phyloP scores from a whole-genome alignment of 2,329 filamentous ascomycete genomes.

The Trichoderma afroharzianum region DNA sequence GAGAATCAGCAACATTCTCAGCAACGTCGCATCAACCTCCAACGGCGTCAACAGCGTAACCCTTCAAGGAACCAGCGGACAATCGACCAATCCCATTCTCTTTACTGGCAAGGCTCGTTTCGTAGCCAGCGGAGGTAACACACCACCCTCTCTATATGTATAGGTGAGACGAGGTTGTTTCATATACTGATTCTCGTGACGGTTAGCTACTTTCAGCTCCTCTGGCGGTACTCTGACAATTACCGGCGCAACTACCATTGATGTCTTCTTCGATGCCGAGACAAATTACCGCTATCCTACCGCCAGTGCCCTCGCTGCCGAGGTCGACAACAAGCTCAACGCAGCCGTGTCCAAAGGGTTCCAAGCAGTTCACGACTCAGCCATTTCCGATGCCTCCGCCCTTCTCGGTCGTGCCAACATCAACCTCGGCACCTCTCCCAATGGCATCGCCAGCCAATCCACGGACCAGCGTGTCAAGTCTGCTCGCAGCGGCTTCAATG shows the following conservation, averaged over 20 bases:
- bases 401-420: slow-evolving; percentile 24
- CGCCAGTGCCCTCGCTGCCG: slow-evolving; percentile 22
- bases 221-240: slow-evolving; percentile 21
- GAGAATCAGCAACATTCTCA: slow-evolving; percentile 18
- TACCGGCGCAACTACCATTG: slow-evolving; percentile 23
- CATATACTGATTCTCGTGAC: background rate
- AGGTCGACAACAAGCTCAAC: slow-evolving; percentile 24
- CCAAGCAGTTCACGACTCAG: slow-evolving; percentile 19
- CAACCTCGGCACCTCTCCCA: slow-evolving; percentile 23
- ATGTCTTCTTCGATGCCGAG: slow-evolving; percentile 28
- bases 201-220: slow-evolving; percentile 15
- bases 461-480: slow-evolving; percentile 18
- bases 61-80: slow-evolving; percentile 23
- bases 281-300: slow-evolving; percentile 25
- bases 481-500: slow-evolving; percentile 13
- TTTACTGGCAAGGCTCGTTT: slow-evolving; percentile 25
- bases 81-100: slow-evolving; percentile 21
- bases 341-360: slow-evolving; percentile 21
- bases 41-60: slow-evolving; percentile 19
- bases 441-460: slow-evolving; percentile 11
- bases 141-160: too few relatives aligned
- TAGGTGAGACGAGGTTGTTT: background rate
- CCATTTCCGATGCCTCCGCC: slow-evolving; percentile 22
- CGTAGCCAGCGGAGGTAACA: slow-evolving; percentile 21
- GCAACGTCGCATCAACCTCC: slow-evolving; percentile 18